Conservation (phyloP, 2,329 filamentous ascomycete genomes). For the Fusarium foetens region DNA sequence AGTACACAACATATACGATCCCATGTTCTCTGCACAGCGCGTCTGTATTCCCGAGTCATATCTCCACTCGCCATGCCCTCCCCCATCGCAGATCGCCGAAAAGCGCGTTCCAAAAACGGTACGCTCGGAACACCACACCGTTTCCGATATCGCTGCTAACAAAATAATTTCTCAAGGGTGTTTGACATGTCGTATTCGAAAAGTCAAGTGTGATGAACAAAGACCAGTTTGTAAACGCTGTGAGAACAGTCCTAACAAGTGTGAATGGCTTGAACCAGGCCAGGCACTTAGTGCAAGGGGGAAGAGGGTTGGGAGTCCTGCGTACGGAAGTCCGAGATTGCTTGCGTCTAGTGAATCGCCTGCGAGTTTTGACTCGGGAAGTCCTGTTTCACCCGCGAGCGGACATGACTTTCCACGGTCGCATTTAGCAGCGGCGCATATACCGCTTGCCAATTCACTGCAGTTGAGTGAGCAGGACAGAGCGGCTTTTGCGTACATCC, state of each 20-base stretch:
- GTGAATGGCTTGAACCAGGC: conserved; percentile 36
- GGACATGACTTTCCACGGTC: neutral
- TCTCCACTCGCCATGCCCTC: conserved; percentile 7
- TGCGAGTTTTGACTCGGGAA: neutral
- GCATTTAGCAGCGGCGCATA: conserved; percentile 17
- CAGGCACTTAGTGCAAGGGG: conserved; percentile 14
- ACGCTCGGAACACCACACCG: neutral
- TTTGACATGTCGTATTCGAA: conserved; percentile 39
- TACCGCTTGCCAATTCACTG: conserved; percentile 29
- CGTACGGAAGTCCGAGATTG: neutral
- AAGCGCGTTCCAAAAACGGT: conserved; percentile 39
- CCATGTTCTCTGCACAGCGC: neutral
- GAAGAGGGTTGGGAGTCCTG: neutral
- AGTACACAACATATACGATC: neutral
- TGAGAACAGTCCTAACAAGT: conserved; percentile 28
- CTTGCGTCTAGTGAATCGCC: conserved; percentile 10
- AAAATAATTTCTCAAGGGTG: conserved; percentile 8
- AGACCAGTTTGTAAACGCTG: conserved; percentile 34
- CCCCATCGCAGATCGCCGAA: conserved; percentile 21
- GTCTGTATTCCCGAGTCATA: conserved; percentile 1
- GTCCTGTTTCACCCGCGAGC: neutral
- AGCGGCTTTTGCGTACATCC: conserved; percentile 30
- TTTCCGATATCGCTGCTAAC: neutral
- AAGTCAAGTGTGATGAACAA: conserved; percentile 39
- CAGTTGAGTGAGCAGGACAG: conserved; percentile 20